Conservation (phyloP, 352 stramenopile species). For the Pythium sp. region DNA sequence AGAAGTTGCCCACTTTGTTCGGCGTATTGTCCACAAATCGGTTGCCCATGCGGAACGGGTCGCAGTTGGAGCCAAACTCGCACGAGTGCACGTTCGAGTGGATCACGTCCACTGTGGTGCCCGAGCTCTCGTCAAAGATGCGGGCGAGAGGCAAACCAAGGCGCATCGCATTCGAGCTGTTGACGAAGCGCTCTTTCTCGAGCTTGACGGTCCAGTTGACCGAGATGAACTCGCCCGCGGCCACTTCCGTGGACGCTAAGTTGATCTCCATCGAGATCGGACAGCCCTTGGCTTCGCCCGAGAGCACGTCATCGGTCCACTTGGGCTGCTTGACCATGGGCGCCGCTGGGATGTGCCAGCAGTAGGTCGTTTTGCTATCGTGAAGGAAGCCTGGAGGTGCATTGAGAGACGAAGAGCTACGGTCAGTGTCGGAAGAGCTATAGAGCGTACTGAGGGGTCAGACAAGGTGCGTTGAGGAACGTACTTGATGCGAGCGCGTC, state of each 20-base stretch:
- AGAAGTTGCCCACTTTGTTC: constrained; percentile 26
- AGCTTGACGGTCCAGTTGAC: constrained; percentile 27
- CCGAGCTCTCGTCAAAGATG: constrained; percentile 13
- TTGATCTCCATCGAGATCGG: constrained; percentile 22
- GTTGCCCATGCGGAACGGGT: constrained; percentile 24
- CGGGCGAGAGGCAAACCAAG: constrained; percentile 6
- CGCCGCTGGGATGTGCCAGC: constrained; percentile 27
- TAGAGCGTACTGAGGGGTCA: not conserved
- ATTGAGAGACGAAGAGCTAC: not conserved
- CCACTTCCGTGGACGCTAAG: constrained; percentile 12
- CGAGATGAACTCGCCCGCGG: constrained; percentile 13
- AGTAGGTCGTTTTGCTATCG: constrained; percentile 36
- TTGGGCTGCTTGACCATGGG: constrained; percentile 11
- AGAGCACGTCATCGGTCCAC: constrained; percentile 14
- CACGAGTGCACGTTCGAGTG: constrained; percentile 31
- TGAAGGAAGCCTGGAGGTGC: constrained; percentile 19
- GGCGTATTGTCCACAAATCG: constrained; percentile 22
- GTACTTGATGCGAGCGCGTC: constrained; percentile 16
- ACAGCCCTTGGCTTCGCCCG: constrained; percentile 17
- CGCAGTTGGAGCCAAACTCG: constrained; percentile 27
- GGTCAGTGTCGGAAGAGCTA: not conserved
- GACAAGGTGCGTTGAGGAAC: constrained; percentile 1
- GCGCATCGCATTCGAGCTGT: constrained; percentile 18
- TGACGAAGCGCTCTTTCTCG: constrained; percentile 14
- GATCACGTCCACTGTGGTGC: constrained; percentile 20